Evolutionary conservation across 2,329 filamentous ascomycete species (phyloP), one percentile per base, ranked within the genome.

Genomic region (Sporothrix inflata): DNA sequence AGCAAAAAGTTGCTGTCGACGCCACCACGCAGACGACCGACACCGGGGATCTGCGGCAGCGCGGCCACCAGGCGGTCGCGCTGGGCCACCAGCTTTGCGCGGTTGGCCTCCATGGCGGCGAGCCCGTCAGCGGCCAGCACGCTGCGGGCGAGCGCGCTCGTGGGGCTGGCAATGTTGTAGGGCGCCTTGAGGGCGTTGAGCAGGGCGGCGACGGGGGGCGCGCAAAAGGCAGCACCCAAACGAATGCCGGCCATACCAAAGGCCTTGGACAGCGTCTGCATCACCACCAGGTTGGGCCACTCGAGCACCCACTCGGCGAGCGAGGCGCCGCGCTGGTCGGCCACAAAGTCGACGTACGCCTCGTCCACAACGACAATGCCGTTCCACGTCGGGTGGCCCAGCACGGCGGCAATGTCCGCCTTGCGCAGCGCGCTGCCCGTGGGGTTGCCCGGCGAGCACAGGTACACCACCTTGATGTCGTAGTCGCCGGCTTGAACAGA

Each of bases 211-310:
- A 99, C 91, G 6, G 89, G 86, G 0, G 90, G 86, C 11, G 90
- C 88, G 5, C 93, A 88, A 79, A 98, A 99, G 0, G 93, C 94
- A 8, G 90, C 92, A 63, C 96, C 96, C 0, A 99, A 86, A 19
- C 96, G 88, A 79, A 99, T 97, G 68, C 95, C 96, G 4, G 96
- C 96, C 78, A 99, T 88, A 38, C 96, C 96, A 79, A 99, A 99
- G 0, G 94, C 96, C 82, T 99, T 99, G 78, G 93, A 97, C n/a
- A 98, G 87, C 0, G 96, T 99, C 85, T 99, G 96, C 93, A 98
- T 94, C 72, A 99, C 94, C 21, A 98, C 94, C 34, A 99, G 86
- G 81, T 99, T 99, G 68, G 95, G 94, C 89, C 93, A 97, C 78
- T 97, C 94, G 47, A 88, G 86, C 0, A 97, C 94, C 91, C 93